phyloP scores from a whole-genome alignment of 257 asterid species.

The Scutellaria barbata region DNA sequence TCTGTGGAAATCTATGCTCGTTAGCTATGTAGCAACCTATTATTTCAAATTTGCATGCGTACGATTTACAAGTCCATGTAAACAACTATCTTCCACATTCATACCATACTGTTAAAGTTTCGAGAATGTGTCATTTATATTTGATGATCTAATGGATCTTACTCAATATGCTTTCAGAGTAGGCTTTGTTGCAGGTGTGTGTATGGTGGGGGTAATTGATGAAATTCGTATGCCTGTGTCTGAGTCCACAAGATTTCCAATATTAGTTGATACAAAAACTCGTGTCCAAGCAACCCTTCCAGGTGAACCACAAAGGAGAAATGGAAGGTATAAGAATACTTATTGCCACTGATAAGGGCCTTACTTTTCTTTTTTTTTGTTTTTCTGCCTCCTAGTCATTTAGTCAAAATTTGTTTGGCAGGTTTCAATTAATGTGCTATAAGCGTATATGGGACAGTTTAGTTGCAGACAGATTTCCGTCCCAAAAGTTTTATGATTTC shows the following conservation, averaged over 20 bases:
- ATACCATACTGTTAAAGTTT: background rate
- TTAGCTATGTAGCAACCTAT: background rate
- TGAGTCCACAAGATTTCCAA: conserved; percentile 56
- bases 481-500: conserved; percentile 63
- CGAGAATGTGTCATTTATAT: conserved; percentile 11
- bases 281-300: conserved; percentile 75
- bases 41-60: background rate
- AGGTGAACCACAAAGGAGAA: conserved; percentile 80
- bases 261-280: conserved; percentile 84
- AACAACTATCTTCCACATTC: background rate
- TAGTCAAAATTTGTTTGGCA: conserved; percentile 42
- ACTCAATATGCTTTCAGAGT: conserved; percentile 58
- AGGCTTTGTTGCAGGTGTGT: conserved; percentile 78
- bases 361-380: background rate
- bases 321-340: conserved; percentile 67
- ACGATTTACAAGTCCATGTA: background rate
- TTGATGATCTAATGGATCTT: conserved; percentile 31
- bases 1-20: background rate
- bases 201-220: conserved; percentile 93
- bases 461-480: conserved; percentile 64
- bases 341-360: conserved; percentile 16
- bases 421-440: conserved; percentile 97
- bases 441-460: conserved; percentile 88
- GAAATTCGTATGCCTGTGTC: conserved; percentile 72
- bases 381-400: conserved; percentile 25